Conservation (phyloP, 306 rosid species). For the Cucurbita ficifolia region DNA sequence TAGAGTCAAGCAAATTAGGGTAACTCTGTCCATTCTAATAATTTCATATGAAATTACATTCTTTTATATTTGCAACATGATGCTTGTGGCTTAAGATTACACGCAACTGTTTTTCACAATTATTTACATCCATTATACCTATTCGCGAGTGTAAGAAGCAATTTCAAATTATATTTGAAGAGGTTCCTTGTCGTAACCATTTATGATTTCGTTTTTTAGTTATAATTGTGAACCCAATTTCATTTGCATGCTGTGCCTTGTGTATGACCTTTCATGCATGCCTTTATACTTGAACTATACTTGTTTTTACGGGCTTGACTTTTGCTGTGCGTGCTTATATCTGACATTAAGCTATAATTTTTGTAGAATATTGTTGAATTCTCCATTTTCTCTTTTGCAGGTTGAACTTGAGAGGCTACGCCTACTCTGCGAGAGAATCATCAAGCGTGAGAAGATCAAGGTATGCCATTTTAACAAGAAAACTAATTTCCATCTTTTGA, state of each 20-base stretch:
- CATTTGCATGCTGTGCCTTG: not conserved
- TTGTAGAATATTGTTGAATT: not conserved
- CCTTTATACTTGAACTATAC: too few relatives aligned
- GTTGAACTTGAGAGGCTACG: slow-evolving; percentile 93
- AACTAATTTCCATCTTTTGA: not conserved
- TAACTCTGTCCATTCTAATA: slow-evolving; percentile 15
- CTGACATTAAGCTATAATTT: not conserved
- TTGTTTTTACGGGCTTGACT: not conserved
- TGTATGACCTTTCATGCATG: not conserved
- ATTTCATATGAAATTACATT: not conserved
- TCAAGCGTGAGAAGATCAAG: slow-evolving; percentile 91
- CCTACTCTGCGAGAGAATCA: slow-evolving; percentile 87
- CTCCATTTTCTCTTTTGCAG: slow-evolving; percentile 24
- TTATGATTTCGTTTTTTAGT: not conserved
- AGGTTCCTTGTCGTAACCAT: not conserved
- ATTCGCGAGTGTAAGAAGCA: not conserved
- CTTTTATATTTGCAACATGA: not conserved
- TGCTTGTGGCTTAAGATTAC: not conserved
- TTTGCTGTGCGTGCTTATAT: not conserved
- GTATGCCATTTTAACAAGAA: slow-evolving; percentile 17
- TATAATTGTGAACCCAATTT: not conserved
- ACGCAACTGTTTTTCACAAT: not conserved
- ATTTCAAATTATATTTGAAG: not conserved
- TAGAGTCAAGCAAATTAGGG: slow-evolving; percentile 75
- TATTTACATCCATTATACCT: not conserved